Conservation (phyloP, 208 protist genomes). For the Leptomonas seymouri region DNA sequence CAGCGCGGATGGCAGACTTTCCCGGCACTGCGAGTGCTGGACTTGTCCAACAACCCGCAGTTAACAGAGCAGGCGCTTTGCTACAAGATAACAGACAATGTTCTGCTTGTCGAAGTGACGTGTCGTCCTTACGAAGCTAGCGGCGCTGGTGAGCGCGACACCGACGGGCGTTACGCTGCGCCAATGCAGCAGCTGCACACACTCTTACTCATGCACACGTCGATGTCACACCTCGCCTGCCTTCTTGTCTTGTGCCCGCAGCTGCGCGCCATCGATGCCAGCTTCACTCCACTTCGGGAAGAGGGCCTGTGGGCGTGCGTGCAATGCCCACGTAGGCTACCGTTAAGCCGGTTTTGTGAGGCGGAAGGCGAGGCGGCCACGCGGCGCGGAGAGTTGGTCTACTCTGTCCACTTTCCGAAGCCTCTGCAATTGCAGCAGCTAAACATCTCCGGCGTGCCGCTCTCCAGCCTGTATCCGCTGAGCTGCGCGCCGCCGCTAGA, state of each 20-base stretch:
- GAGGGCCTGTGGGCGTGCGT: slow-evolving; percentile 18
- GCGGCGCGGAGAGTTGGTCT: background rate
- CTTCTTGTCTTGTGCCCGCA: slow-evolving; percentile 16
- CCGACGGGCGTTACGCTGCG: background rate
- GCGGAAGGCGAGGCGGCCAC: background rate
- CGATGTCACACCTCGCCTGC: slow-evolving; percentile 5
- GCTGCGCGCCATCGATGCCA: slow-evolving; percentile 20
- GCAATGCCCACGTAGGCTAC: background rate
- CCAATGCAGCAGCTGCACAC: slow-evolving; percentile 10
- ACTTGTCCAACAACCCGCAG: slow-evolving; percentile 30
- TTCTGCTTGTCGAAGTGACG: background rate
- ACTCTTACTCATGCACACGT: slow-evolving; percentile 28
- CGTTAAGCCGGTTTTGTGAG: background rate
- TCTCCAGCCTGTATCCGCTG: slow-evolving; percentile 3
- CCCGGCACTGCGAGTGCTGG: slow-evolving; percentile 8
- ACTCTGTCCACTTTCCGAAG: slow-evolving; percentile 6
- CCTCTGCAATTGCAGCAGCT: slow-evolving; percentile 18
- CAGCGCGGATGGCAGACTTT: background rate
- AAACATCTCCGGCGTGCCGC: slow-evolving; percentile 13
- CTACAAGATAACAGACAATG: background rate
- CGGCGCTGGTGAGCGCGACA: no score
- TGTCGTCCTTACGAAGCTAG: no score
- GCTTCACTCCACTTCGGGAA: slow-evolving; percentile 20
- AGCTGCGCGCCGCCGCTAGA: background rate
- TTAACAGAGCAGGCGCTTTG: slow-evolving; percentile 18